Evolutionary conservation across 2,329 filamentous ascomycete species (phyloP), one percentile per base, ranked within the genome.

Genomic region (Talaromyces islandicus): DNA sequence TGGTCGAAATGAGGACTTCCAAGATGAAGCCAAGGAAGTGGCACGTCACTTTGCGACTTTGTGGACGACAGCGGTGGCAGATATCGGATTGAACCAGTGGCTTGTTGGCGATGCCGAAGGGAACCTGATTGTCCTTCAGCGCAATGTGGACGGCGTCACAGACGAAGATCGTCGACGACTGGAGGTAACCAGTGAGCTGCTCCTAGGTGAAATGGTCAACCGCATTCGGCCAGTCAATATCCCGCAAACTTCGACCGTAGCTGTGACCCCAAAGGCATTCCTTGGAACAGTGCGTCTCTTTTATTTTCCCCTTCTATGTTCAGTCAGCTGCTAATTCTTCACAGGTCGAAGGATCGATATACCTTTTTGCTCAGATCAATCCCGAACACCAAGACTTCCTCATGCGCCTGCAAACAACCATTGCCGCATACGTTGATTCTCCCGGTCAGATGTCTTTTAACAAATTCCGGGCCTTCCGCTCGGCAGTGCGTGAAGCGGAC

Each of bases 121-220:
- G 1, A 97, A 99, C 66, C 74, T 99, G 3, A 79, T 92, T 58
- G 86, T 97, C 3, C 78, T 97, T n/a, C 81, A 85, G 56, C 84
- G 87, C 41, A 92, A 97, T 66, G 69, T 79, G 2, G 81, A 87
- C 2, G 91, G 89, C 0, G 87, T 91, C 0, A 91, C 87, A 0
- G 82, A 84, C 1, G 88, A 94, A 57, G 91, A 96, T 66, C 84
- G 82, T 62, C 83, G 83, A 55, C 81, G 86, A 29, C 77, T 97
- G 65, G 83, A 90, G 48, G 81, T 92, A 5, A 90, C 85, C 0
- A 88, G 89, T 62, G 92, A 97, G 73, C 85, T 97, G 64, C 86
- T 88, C 51, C 80, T 99, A 10, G 92, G 94, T 1, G 93, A 99
- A 73, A 91, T 94, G 84, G 91, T 97, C 59, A 99, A 99, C 70